These are phyloP conservation scores for Nidularia pulvinata DNA, from an alignment of 768 basidiomycete genomes.

Conservation along the genomic window DNA sequence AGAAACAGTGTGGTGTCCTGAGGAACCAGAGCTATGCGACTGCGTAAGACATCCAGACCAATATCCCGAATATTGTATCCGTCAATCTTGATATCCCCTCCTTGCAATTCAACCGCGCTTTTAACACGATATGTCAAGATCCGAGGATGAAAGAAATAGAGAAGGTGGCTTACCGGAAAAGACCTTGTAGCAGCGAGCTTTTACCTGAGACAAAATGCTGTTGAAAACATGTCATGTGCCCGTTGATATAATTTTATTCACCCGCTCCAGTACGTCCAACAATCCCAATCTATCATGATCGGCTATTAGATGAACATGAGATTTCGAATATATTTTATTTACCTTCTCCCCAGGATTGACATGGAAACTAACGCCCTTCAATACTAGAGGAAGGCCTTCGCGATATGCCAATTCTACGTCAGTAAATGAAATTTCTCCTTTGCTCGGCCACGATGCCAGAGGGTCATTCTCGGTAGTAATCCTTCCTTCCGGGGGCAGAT, in stretches of 20 bases:
- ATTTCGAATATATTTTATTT: background rate
- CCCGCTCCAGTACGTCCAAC: constrained; percentile 23
- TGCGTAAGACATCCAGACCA: constrained; percentile 53
- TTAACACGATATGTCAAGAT: background rate
- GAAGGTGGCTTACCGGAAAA: constrained; percentile 40
- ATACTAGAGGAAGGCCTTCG: constrained; percentile 62
- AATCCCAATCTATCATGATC: constrained; percentile 6
- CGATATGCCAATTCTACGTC: constrained; percentile 62
- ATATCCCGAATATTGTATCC: constrained; percentile 49
- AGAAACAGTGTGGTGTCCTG: constrained; percentile 64
- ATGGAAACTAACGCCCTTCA: constrained; percentile 60
- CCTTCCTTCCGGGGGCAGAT: constrained; percentile 58
- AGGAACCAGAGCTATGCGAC: constrained; percentile 64
- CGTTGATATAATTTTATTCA: background rate
- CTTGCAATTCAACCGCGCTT: constrained; percentile 59
- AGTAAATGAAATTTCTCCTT: constrained; percentile 54
- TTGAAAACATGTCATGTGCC: background rate
- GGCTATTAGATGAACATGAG: too few species aligned
- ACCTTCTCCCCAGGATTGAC: constrained; percentile 69
- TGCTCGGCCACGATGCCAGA: constrained; percentile 43
- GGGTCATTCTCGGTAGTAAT: constrained; percentile 41
- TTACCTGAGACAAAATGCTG: constrained; percentile 18
- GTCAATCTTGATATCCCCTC: constrained; percentile 60
- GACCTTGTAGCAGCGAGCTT: constrained; percentile 55
- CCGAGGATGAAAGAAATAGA: background rate